Conservation (phyloP, 176 grass and related monocot genomes). For the Puya raimondii region DNA sequence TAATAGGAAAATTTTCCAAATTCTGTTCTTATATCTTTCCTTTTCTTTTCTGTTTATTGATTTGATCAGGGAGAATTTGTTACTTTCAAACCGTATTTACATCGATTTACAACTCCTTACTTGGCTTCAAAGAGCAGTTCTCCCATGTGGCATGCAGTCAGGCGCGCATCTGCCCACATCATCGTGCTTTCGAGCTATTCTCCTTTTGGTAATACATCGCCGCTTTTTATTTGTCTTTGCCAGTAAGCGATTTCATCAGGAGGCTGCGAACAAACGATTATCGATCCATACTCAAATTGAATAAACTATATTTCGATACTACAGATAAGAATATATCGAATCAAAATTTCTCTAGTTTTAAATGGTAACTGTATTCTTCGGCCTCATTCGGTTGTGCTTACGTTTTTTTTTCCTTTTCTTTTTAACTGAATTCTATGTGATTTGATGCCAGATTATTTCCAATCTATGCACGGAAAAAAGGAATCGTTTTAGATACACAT, state of each 20-base stretch:
- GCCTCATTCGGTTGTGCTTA: no score
- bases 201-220: conserved; percentile 58
- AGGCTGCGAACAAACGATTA: neutral
- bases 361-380: no score
- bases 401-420: no score
- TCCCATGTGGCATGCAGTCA: conserved; percentile 90
- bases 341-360: neutral
- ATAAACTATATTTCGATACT: neutral
- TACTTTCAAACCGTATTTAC: conserved; percentile 70
- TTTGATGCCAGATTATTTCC: no score
- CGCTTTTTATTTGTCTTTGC: conserved; percentile 10
- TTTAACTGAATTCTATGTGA: no score
- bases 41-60: conserved; percentile 3
- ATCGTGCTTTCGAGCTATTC: conserved; percentile 98
- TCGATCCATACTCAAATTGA: neutral
- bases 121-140: conserved; percentile 84
- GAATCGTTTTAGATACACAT: no score
- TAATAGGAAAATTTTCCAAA: neutral
- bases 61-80: conserved; percentile 59
- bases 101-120: conserved; percentile 66
- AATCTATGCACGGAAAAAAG: no score
- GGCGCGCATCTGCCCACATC: conserved; percentile 87
- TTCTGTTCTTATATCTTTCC: conserved; percentile 11
- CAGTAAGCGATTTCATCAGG: neutral
- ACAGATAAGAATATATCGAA: neutral